These are phyloP conservation scores for Euptelea pleiosperma DNA, from an alignment of 164 flowering plant species.

Conservation along the genomic window DNA sequence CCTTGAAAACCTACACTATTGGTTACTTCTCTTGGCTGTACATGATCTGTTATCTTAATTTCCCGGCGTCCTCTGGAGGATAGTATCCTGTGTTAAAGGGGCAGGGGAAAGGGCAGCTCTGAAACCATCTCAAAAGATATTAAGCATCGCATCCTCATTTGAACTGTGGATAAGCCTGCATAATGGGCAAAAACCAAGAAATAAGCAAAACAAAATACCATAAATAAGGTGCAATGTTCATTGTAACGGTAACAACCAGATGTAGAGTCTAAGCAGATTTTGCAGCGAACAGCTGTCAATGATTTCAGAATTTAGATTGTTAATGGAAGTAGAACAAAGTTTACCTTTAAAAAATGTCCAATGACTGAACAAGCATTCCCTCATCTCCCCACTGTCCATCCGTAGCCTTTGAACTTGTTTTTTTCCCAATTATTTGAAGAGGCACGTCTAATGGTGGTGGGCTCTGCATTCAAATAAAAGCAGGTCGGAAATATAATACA, in stretches of 20 bases:
- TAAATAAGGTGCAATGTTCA: neutral
- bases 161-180: neutral
- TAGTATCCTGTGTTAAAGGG: neutral
- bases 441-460: conserved; percentile 83
- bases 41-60: neutral
- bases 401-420: conserved; percentile 40
- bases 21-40: conserved; percentile 9
- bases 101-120: no score
- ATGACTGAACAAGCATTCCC: conserved; percentile 44
- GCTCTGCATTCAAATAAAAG: conserved; percentile 39
- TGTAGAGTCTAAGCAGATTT: neutral
- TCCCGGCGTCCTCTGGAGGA: neutral
- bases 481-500: neutral
- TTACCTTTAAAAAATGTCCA: conserved; percentile 60
- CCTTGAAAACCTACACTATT: neutral
- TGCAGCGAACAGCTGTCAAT: neutral
- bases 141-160: no score
- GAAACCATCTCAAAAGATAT: no score
- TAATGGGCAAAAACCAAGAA: neutral
- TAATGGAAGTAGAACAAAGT: no score
- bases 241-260: neutral
- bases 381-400: conserved; percentile 72
- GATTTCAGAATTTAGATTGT: neutral
- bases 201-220: neutral
- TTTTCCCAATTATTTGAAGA: conserved; percentile 53